Evolutionary conservation across 768 basidiomycete species (phyloP), one percentile per base, ranked within the genome.

Genomic region (Austroboletus eburneus): DNA sequence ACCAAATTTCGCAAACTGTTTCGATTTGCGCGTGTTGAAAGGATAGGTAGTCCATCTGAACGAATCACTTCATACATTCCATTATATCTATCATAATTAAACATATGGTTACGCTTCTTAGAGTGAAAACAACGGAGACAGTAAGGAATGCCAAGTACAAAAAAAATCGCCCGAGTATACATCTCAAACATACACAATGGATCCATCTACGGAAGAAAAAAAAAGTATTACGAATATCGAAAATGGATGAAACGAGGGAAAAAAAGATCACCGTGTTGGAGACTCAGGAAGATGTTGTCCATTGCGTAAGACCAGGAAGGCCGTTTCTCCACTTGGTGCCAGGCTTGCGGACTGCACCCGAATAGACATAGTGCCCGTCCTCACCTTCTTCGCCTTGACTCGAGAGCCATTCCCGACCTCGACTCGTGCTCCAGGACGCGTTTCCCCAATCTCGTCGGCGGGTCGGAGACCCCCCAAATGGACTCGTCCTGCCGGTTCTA

Each of bases 271-370:
- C 10, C 25, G 25, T 27, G 25, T 27, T 10, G 25, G 10, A 13
- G 35, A 49, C 57, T 58, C 43, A 64, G 42, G 57, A 52, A 22
- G 62, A 48, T 29, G 57, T 43, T 35, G 56, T 57, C 63, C 61
- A 66, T 43, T 66, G 62, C 12, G 59, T 51, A 8, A 66, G 51
- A 30, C 67, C 58, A 25, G 70, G 70, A 21, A 72, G 52, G 14
- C 59, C 66, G 30, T 55, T 57, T 43, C 63, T 61, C 52, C 62
- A 59, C 52, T 61, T 71, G 20, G 54, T 49, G 21, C 53, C 43
- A 23, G 50, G 50, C 33, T 54, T 45, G n/a, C 49, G 52, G 5
- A 55, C 50, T 20, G 60, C 52, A 9, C 57, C 50, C 10, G 65
- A 58, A 14, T 62, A 51, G n/a, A 51, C 50, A n/a, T 42, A 52